phyloP scores from a whole-genome alignment of 2,329 filamentous ascomycete genomes.

The Fusarium sp. region DNA sequence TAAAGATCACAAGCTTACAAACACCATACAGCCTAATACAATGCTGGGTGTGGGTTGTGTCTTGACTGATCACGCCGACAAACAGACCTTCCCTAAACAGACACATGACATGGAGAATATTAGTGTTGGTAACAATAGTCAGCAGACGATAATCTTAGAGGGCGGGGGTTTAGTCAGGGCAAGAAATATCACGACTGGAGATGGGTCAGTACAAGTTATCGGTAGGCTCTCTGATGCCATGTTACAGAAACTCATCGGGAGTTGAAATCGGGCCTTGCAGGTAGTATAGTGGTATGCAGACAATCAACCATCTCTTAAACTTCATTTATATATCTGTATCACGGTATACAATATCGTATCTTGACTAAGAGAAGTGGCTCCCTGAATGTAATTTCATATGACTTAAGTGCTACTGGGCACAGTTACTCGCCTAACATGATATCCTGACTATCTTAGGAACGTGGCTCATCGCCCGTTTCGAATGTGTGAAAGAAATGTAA shows the following conservation, averaged over 20 bases:
- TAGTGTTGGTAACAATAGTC: background rate
- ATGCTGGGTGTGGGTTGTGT: background rate
- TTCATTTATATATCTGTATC: no score
- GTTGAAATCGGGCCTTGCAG: background rate
- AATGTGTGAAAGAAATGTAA: no score
- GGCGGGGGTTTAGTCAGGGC: background rate
- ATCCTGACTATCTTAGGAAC: no score
- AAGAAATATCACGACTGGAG: background rate
- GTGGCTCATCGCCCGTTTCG: no score
- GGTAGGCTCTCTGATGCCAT: background rate
- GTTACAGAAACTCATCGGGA: background rate
- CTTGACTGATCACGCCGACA: background rate
- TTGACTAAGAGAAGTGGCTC: no score
- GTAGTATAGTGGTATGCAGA: background rate
- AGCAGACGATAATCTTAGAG: background rate
- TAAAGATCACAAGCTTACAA: background rate
- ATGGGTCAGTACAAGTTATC: background rate
- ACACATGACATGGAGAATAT: background rate
- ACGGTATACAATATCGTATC: no score
- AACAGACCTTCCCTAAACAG: background rate
- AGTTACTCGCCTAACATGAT: no score
- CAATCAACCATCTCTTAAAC: no score
- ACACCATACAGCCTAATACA: background rate
- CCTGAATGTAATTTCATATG: no score
- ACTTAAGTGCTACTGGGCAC: no score